Conservation (phyloP, 2,329 filamentous ascomycete species). For the Aciculosporium take region DNA sequence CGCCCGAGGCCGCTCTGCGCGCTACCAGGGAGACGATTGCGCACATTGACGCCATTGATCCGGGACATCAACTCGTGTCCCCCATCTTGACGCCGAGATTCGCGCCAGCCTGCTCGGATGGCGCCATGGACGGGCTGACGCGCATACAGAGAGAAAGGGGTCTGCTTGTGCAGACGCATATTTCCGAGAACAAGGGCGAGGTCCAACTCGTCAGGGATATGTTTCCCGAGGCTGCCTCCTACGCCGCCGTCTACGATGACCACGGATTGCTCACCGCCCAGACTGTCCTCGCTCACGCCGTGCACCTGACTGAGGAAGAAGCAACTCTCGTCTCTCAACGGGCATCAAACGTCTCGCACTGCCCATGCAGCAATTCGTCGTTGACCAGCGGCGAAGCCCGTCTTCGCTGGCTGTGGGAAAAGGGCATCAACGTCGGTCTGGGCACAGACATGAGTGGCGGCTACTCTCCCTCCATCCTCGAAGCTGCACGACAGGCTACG, state of each 20-base stretch:
- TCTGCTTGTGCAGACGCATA: slow-evolving; percentile 73
- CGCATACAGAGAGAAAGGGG: slow-evolving; percentile 45
- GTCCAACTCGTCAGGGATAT: slow-evolving; percentile 53
- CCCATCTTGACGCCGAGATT: slow-evolving; percentile 69
- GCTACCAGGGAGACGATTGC: slow-evolving; percentile 46
- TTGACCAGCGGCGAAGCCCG: slow-evolving; percentile 67
- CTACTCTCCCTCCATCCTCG: slow-evolving; percentile 67
- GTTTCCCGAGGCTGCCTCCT: slow-evolving; percentile 51
- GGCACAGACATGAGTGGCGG: slow-evolving; percentile 88
- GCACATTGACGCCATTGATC: slow-evolving; percentile 56
- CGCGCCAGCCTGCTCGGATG: slow-evolving; percentile 46
- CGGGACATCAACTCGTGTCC: slow-evolving; percentile 46
- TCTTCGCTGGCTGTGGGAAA: slow-evolving; percentile 59
- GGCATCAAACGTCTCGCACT: slow-evolving; percentile 62
- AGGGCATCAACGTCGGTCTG: slow-evolving; percentile 65
- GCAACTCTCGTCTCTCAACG: slow-evolving; percentile 45
- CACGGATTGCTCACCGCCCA: slow-evolving; percentile 52
- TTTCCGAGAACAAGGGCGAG: slow-evolving; percentile 71
- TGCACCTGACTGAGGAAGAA: slow-evolving; percentile 61
- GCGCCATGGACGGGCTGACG: slow-evolving; percentile 50
- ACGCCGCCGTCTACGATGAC: slow-evolving; percentile 67
- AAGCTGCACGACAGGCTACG: slow-evolving; percentile 67
- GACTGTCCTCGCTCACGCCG: slow-evolving; percentile 74
- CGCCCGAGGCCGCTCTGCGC: slow-evolving; percentile 38
- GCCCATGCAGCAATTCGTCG: slow-evolving; percentile 73